Base-by-base conservation (phyloP, 2,329 filamentous ascomycete species). In the Amphichorda felina region DNA sequence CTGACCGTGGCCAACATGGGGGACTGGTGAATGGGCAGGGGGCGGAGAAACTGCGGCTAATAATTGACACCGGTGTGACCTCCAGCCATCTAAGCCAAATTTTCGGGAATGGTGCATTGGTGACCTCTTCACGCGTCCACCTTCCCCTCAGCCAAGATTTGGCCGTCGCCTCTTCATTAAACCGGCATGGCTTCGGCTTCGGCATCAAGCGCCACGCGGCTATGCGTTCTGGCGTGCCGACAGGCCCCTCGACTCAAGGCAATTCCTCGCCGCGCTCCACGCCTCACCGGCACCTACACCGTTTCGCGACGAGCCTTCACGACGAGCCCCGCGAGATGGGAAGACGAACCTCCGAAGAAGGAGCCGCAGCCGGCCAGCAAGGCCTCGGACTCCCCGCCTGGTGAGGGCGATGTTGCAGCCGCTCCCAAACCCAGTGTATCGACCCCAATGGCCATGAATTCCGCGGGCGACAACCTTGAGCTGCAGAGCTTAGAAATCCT, bases 181-280 rank as follows among this genome's bases (percentile, higher is more conserved):
- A 24, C 16, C 30, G 35, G 10, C 22, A 42, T 42, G 40, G 38
- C 40, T 22, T 37, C 40, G 59, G 55, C 58, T 40, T 55, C 59
- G 47, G 50, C 57, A 44, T 55, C 55, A 38, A 50, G 47, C 44
- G 55, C 55, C 45, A 49, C 50, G 37, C 53, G 59, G 48, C 48
- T 61, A 39, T 60, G 57, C 43, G 39, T 46, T 26, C 36, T 54
- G 39, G 47, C 50, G 29, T 60, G 56, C 43, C 55, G 53, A 26
- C 49, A 50, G 36, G 45, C 48, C 30, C 37, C 47, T 35, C 44
- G 45, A 36, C 45, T 24, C 42, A 51, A 31, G 40, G 44, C 35
- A 44, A 40, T 36, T 45, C 46, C 14, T 7, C 21, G 9, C 17
- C 43, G 29, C 34, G 34, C 16, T 24, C 43, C 29, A 27, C 41